These are phyloP conservation scores for Russula compacta DNA, from an alignment of 768 basidiomycete species.

Conservation along the genomic window DNA sequence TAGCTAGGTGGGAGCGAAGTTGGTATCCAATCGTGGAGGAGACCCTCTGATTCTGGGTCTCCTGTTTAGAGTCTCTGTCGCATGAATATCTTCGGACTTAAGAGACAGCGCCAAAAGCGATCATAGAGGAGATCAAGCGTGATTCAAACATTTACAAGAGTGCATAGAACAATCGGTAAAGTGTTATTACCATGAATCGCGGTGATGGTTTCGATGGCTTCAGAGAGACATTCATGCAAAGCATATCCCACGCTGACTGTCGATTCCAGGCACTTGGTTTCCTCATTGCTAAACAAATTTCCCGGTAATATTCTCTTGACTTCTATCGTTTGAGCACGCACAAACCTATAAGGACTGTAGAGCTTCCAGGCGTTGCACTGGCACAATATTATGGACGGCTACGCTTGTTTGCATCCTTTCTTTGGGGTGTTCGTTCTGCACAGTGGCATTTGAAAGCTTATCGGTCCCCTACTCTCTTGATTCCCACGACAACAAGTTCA, in stretches of 20 bases:
- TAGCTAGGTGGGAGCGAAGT: too few species aligned
- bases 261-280: background rate
- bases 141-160: too few species aligned
- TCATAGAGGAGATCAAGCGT: background rate
- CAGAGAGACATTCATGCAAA: background rate
- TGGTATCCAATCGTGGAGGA: background rate
- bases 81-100: background rate
- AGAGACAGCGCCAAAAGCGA: background rate
- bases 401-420: background rate
- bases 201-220: background rate
- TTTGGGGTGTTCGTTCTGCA: background rate
- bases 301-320: background rate
- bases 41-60: background rate
- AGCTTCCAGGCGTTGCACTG: background rate
- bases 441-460: constrained; percentile 14
- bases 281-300: background rate
- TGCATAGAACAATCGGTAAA: too few species aligned
- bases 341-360: background rate
- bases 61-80: background rate
- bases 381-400: background rate
- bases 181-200: background rate
- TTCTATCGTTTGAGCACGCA: background rate
- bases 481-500: constrained; percentile 53
- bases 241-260: background rate
- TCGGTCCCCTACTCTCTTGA: constrained; percentile 48